Percentiles rank a stretch among this genome's conserved stretches.
These are phyloP conservation scores for Fusarium ramigenum DNA, from an alignment of 2,329 filamentous ascomycete genomes.

Conservation along the genomic window DNA sequence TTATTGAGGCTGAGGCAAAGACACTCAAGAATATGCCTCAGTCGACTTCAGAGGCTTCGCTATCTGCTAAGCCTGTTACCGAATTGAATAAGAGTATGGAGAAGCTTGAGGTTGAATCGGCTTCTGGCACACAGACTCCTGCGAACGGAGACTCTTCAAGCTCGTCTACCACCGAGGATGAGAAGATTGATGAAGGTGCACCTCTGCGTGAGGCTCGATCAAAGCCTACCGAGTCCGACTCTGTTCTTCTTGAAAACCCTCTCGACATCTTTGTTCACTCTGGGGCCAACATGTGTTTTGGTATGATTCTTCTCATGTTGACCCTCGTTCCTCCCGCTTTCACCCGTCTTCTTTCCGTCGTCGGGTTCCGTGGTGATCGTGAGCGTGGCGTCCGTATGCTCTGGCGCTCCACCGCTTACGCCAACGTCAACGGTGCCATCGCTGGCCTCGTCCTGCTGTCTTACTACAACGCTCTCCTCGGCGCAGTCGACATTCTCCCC, in stretches of 20 bases:
- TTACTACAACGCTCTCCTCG: slow-evolving; percentile 89
- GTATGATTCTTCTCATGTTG: slow-evolving; percentile 84
- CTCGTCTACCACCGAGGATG: slow-evolving; percentile 29
- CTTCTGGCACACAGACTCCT: slow-evolving; percentile 56
- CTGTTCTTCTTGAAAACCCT: slow-evolving; percentile 74
- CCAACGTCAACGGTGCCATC: slow-evolving; percentile 93
- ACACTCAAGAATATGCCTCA: slow-evolving; percentile 38
- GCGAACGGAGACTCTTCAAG: slow-evolving; percentile 35
- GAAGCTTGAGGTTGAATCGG: slow-evolving; percentile 39
- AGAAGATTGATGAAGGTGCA: slow-evolving; percentile 33
- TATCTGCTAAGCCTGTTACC: slow-evolving; percentile 14
- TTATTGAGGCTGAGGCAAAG: slow-evolving; percentile 78
- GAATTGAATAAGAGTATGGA: slow-evolving; percentile 50
- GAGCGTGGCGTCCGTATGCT: slow-evolving; percentile 84
- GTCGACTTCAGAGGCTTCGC: neutral
- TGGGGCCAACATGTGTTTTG: slow-evolving; percentile 89
- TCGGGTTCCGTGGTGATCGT: slow-evolving; percentile 91
- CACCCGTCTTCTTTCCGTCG: slow-evolving; percentile 83
- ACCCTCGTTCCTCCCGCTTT: slow-evolving; percentile 94
- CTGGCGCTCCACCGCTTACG: slow-evolving; percentile 87
- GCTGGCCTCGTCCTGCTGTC: slow-evolving; percentile 81
- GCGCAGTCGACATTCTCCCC: slow-evolving; percentile 87
- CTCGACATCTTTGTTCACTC: slow-evolving; percentile 91
- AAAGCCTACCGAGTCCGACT: slow-evolving; percentile 61
- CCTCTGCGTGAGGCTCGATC: slow-evolving; percentile 39